Conservation (phyloP, 2,329 filamentous ascomycete species). For the Microthyrium microscopicum region DNA sequence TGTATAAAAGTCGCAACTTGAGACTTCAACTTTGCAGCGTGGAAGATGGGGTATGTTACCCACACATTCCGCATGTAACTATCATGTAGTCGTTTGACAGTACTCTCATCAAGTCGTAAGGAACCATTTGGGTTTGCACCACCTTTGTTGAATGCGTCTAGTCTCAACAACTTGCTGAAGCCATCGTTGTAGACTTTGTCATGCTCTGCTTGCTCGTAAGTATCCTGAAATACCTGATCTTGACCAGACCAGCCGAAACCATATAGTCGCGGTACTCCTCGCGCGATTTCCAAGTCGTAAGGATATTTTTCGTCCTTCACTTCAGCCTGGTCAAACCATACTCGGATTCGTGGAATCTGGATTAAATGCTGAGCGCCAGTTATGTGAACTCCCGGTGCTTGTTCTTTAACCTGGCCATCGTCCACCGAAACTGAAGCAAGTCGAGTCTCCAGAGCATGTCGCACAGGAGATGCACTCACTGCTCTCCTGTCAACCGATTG, state of each 20-base stretch:
- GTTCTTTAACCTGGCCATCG: too few relatives aligned
- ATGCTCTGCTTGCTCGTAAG: constrained; percentile 20
- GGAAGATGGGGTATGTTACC: constrained; percentile 46
- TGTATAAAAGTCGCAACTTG: constrained; percentile 36
- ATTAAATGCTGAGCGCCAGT: constrained; percentile 8
- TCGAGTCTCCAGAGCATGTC: too few relatives aligned
- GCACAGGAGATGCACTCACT: too few relatives aligned
- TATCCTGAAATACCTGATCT: constrained; percentile 2
- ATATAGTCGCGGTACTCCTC: constrained; percentile 19
- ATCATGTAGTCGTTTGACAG: constrained; percentile 32
- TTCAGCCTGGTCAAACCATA: constrained; percentile 4
- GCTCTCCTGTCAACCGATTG: too few relatives aligned
- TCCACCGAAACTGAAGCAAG: too few relatives aligned
- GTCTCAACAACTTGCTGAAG: constrained; percentile 21
- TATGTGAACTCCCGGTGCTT: constrained; percentile 4
- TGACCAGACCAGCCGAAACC: constrained; percentile 31
- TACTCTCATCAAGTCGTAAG: constrained; percentile 35
- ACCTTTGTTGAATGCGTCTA: constrained; percentile 17
- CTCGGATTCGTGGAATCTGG: constrained; percentile 11
- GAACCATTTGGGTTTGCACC: constrained; percentile 36
- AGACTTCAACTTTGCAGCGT: constrained; percentile 32
- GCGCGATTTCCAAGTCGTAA: constrained; percentile 18
- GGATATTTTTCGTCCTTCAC: constrained; percentile 18
- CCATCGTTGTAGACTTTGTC: constrained; percentile 20
- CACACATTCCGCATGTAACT: constrained; percentile 46